Evolutionary conservation across 495 filamentous ascomycete genomes (phyloP).

Genomic region (Immersiella caudata): DNA sequence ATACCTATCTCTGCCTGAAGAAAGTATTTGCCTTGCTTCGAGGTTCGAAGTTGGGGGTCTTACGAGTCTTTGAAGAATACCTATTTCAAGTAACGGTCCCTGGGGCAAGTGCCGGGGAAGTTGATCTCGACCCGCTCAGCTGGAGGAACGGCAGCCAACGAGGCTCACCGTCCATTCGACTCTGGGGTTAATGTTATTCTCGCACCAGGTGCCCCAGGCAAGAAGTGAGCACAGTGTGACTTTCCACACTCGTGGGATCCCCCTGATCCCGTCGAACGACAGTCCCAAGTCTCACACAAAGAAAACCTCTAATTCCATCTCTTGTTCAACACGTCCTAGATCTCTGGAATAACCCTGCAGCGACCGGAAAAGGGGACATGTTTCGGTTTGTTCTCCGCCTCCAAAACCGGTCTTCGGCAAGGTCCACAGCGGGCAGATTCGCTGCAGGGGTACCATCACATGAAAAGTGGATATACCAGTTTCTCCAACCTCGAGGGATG

Average conservation of each 20-base stretch:
- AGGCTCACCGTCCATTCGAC: neutral
- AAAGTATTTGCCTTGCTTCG: neutral
- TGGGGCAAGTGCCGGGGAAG: neutral
- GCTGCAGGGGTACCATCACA: constrained; percentile 4
- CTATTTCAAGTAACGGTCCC: neutral
- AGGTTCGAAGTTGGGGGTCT: neutral
- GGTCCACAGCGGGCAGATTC: neutral
- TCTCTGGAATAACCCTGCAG: neutral
- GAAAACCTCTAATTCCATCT: neutral
- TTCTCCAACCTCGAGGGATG: neutral
- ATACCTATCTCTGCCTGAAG: neutral
- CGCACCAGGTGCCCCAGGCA: neutral
- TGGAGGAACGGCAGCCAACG: neutral
- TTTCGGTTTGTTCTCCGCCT: constrained; percentile 4
- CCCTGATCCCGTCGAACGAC: neutral
- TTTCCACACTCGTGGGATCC: neutral
- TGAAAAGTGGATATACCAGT: neutral
- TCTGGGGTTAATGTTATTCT: neutral
- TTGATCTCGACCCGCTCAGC: neutral
- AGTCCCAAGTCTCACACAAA: neutral
- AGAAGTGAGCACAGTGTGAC: neutral
- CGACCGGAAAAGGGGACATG: neutral
- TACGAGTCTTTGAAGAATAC: neutral
- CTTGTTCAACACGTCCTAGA: neutral
- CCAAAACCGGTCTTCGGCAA: neutral